phyloP scores from a whole-genome alignment of 768 basidiomycete species.

The Hypholoma sublateritium region DNA sequence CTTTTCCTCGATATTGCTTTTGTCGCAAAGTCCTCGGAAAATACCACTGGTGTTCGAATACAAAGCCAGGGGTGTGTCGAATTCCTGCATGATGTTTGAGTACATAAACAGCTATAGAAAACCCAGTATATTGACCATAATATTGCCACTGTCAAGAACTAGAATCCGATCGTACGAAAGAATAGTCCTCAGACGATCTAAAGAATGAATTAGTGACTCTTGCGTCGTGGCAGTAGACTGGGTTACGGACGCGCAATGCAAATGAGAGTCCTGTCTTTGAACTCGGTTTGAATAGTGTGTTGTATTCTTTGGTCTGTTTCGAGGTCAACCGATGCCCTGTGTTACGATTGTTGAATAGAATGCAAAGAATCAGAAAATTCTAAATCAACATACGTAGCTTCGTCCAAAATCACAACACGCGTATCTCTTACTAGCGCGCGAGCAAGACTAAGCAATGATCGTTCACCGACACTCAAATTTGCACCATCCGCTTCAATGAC shows the following conservation, averaged over 20 bases:
- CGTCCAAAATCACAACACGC: conserved; percentile 76
- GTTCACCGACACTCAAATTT: conserved; percentile 71
- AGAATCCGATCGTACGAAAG: conserved; percentile 72
- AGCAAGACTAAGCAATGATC: conserved; percentile 75
- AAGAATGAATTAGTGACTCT: conserved; percentile 14
- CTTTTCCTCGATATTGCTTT: conserved; percentile 24
- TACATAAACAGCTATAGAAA: background rate
- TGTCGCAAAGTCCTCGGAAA: conserved; percentile 59
- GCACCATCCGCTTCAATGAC: conserved; percentile 73
- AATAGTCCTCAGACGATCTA: conserved; percentile 76
- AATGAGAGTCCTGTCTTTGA: conserved; percentile 69
- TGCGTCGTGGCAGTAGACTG: background rate
- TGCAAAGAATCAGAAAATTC: background rate
- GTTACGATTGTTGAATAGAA: background rate
- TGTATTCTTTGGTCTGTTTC: conserved; percentile 86
- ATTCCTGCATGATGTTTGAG: conserved; percentile 37
- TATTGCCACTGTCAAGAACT: conserved; percentile 63
- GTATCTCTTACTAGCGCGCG: conserved; percentile 78
- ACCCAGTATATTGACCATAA: conserved; percentile 36
- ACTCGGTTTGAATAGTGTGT: conserved; percentile 71
- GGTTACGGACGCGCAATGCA: conserved; percentile 74
- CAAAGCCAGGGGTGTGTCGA: conserved; percentile 54
- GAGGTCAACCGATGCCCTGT: conserved; percentile 65
- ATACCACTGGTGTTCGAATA: conserved; percentile 47
- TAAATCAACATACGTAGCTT: conserved; percentile 52